Base-by-base conservation (phyloP, 2,329 filamentous ascomycete species). In the Ophiostoma australiae region DNA sequence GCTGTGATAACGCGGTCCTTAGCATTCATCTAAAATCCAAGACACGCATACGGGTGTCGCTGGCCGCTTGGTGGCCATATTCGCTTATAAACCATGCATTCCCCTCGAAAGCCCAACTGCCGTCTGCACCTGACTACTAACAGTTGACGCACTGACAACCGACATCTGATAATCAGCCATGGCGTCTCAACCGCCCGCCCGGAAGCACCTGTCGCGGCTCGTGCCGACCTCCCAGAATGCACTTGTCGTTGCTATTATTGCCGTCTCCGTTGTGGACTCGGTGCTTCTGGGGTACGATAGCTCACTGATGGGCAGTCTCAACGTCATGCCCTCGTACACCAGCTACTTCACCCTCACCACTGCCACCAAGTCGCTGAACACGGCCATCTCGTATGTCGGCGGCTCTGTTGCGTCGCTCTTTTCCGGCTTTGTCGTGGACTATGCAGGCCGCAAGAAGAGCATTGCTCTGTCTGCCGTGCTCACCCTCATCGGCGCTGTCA, bases 401-500 rank as follows among this genome's bases (percentile, higher is more conserved):
- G 72, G 70, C 58, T 48, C 15, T 8, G 35, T 72, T 20, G 68
- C 70, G 11, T 69, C 71, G 3, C 37, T 73, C 7, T 31, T 72
- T 6, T 33, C 68, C 6, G 44, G 69, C 10, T 68, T 65, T 44
- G 23, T 74, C 23, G 44, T 89, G 73, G 88, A 93, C 77, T 81
- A 77, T 71, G 79, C 92, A 1, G 91, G 92, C 65, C 86, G 92
- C 74, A 87, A 89, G 78, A 81, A 82, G 78, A 93, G 91, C 1
- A 94, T 94, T 75, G 79, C 90, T 66, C 80, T 90, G 39, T 92
- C 91, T n/a, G 85, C 88, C 63, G 2, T 90, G 3, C 80, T 94
- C 72, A 94, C 94, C 80, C 84, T 87, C 68, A 80, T 94, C 2
- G 92, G 92, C 35, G 91, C 91, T 69, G 84, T 81, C 63, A 82